Base-by-base conservation (phyloP, 441 rosid genomes). In the Erodium moschatum region DNA sequence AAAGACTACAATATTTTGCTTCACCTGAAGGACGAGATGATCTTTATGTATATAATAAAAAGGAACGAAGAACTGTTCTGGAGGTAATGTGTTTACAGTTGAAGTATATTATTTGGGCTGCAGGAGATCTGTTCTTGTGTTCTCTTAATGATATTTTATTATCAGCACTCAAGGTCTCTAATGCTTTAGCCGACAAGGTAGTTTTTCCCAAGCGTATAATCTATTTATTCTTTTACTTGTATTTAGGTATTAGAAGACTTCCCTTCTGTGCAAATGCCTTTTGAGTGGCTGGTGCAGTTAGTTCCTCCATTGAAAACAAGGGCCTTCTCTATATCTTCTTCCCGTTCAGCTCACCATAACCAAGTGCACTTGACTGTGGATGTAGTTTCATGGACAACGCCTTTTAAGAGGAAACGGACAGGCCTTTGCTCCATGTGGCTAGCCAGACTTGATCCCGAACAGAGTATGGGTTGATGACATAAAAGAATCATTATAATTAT, bases 11-110 rank as follows among this genome's bases (percentile, higher is more conserved):
- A 73, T 89, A 88, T 82, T 94, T 94, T 77, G 84, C 83, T 46
- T 94, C 97, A n/a, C 72, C 97, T 62, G 96, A 94, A 80, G 98
- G 98, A 80, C 79, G 97, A 72, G 96, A 94, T 67, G 98, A 89
- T 81, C 85, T 94, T 16, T 94, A 89, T 84, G 83, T 87, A 72
- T 94, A 94, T 84, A 91, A 94, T 81, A 96, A 88, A 77, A 94
- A 89, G 82, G 97, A 88, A 72, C 79, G 91, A 38, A 87, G 93
- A 83, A 87, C 90, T 72, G 89, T 94, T 74, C 80, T 94, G 71
- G 96, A 94, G 97, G 98, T 89, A 78, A 84, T 62, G 4, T 69
- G 46, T 29, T 29, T 71, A 24, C 29, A 58, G 50, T 75, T 35
- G 64, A 19, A 46, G 24, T 35, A 46, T 54, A 56, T 19, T 21